These are phyloP conservation scores for Pyrus bretschneideri DNA, from an alignment of 306 rosid genomes.

Conservation along the genomic window DNA sequence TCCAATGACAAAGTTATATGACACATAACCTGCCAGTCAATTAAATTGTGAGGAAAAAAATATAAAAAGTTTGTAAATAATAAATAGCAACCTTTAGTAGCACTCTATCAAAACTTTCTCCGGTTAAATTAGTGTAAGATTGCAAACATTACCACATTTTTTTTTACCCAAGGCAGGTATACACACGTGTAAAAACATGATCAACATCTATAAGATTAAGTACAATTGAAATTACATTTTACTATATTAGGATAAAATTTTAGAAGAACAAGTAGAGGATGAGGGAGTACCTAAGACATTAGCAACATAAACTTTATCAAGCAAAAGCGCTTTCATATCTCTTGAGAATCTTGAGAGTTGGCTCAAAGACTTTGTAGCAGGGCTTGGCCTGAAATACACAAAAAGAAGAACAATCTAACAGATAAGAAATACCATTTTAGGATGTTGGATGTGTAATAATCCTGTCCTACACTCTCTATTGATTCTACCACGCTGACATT, in stretches of 20 bases:
- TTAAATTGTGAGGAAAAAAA: background rate
- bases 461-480: background rate
- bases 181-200: background rate
- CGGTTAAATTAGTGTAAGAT: background rate
- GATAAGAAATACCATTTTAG: background rate
- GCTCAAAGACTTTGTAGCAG: slow-evolving; percentile 31
- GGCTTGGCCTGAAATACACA: slow-evolving; percentile 38
- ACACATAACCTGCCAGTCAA: slow-evolving; percentile 64
- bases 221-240: no score
- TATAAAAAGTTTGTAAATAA: background rate
- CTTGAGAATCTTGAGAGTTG: slow-evolving; percentile 48
- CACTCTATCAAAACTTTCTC: background rate
- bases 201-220: background rate
- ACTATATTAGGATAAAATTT: no score
- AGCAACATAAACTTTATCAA: slow-evolving; percentile 63
- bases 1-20: slow-evolving; percentile 86
- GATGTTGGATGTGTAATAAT: background rate
- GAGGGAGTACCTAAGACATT: slow-evolving; percentile 63
- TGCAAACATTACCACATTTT: background rate
- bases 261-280: slow-evolving; percentile 9
- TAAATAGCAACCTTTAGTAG: background rate
- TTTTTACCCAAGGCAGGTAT: background rate
- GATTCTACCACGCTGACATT: background rate
- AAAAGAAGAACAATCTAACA: background rate
- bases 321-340: slow-evolving; percentile 69